Percentiles rank a stretch among this genome's conserved stretches.
These are phyloP conservation scores for Penicillium paneum DNA, from an alignment of 2,329 filamentous ascomycete species.

Conservation along the genomic window DNA sequence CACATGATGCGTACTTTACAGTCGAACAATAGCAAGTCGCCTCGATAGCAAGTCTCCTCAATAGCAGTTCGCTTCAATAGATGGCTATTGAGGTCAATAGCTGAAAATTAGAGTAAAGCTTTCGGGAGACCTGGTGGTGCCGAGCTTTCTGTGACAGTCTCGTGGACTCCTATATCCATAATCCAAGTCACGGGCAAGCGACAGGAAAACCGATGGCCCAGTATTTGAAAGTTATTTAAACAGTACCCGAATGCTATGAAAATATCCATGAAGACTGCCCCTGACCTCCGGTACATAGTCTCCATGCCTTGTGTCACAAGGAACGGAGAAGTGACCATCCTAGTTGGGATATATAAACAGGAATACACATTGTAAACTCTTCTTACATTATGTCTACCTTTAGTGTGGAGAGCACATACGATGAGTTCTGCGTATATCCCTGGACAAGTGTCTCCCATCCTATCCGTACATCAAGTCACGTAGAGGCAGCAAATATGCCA, in stretches of 20 bases:
- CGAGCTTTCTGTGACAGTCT: neutral
- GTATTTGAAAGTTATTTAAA: neutral
- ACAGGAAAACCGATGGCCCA: neutral
- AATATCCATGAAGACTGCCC: too few species aligned
- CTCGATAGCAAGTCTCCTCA: neutral
- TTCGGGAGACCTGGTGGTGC: neutral
- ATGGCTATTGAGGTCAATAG: neutral
- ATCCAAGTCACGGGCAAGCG: neutral
- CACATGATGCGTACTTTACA: slow-evolving; percentile 7
- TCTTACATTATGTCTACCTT: neutral
- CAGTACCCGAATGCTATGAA: neutral
- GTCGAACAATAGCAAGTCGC: neutral
- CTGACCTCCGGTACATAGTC: neutral
- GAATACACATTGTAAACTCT: neutral
- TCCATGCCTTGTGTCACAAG: neutral
- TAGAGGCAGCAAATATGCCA: neutral
- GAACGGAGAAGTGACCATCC: neutral
- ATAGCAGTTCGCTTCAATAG: neutral
- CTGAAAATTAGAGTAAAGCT: neutral
- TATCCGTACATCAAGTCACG: neutral
- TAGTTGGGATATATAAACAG: neutral
- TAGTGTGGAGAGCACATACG: neutral
- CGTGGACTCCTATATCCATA: neutral
- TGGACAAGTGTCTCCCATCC: neutral
- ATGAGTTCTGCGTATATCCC: neutral